phyloP scores from a whole-genome alignment of 2,329 filamentous ascomycete species.

The Alternaria solani region DNA sequence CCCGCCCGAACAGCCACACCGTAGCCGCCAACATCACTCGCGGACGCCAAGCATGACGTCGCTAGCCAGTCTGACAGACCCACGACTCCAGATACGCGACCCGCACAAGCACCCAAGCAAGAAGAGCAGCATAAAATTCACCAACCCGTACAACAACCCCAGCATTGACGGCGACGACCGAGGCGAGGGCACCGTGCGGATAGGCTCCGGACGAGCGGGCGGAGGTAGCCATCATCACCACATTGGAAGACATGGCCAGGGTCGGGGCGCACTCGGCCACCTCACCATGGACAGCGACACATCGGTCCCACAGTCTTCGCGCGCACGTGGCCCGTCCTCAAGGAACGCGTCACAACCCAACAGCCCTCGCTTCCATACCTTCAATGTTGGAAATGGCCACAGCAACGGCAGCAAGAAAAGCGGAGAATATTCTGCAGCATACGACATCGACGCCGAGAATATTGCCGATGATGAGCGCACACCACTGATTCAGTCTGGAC shows the following conservation, averaged over 20 bases:
- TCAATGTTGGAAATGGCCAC: slow-evolving; percentile 51
- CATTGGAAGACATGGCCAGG: slow-evolving; percentile 79
- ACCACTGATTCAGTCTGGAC: slow-evolving; percentile 74
- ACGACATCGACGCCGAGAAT: slow-evolving; percentile 82
- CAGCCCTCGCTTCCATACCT: slow-evolving; percentile 66
- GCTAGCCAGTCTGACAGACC: slow-evolving; percentile 72
- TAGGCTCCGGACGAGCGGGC: slow-evolving; percentile 54
- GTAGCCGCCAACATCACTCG: slow-evolving; percentile 81
- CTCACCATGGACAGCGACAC: slow-evolving; percentile 63
- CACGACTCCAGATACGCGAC: slow-evolving; percentile 64
- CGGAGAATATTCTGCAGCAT: slow-evolving; percentile 70
- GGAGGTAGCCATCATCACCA: slow-evolving; percentile 82
- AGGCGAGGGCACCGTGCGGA: slow-evolving; percentile 49
- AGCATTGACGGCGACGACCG: slow-evolving; percentile 59
- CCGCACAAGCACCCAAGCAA: slow-evolving; percentile 68
- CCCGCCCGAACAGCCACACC: slow-evolving; percentile 70
- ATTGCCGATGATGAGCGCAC: slow-evolving; percentile 88
- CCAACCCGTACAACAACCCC: slow-evolving; percentile 73
- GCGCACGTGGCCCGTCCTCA: slow-evolving; percentile 66
- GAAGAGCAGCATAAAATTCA: slow-evolving; percentile 97
- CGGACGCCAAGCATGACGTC: slow-evolving; percentile 94
- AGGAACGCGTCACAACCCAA: slow-evolving; percentile 72
- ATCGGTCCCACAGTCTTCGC: slow-evolving; percentile 76
- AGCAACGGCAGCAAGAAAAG: slow-evolving; percentile 60
- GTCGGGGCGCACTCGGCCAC: slow-evolving; percentile 72